Evolutionary conservation across 495 filamentous ascomycete species (phyloP).

Genomic region (Pseudevernia furfuracea): DNA sequence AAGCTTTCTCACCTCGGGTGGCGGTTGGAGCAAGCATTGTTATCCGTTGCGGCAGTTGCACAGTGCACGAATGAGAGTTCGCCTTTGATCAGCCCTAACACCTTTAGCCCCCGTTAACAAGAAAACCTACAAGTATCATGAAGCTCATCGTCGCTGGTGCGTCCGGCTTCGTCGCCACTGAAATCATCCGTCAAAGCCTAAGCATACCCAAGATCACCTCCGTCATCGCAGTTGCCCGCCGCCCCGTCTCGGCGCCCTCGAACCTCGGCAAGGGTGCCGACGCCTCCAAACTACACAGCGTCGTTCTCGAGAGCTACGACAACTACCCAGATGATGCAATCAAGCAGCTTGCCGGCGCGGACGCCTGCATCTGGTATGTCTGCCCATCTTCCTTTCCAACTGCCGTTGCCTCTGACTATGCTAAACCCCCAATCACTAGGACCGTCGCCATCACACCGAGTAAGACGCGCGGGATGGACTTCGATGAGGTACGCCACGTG

Average conservation of each 20-base stretch:
- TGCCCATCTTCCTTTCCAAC: not conserved
- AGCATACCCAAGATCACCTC: slow-evolving; percentile 32
- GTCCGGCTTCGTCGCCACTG: slow-evolving; percentile 41
- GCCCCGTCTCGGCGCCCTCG: slow-evolving; percentile 26
- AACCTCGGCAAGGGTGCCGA: slow-evolving; percentile 19
- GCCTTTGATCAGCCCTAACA: no score
- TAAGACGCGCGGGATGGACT: slow-evolving; percentile 31
- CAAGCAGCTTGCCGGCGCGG: slow-evolving; percentile 37
- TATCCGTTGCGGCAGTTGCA: no score
- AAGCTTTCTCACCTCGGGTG: no score
- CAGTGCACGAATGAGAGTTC: no score
- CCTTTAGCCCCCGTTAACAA: not conserved
- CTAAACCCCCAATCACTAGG: slow-evolving; percentile 25
- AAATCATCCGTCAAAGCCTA: slow-evolving; percentile 40
- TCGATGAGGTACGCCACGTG: slow-evolving; percentile 36
- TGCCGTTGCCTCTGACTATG: no score
- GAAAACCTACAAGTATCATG: no score
- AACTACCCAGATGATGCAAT: slow-evolving; percentile 38
- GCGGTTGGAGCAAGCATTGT: no score
- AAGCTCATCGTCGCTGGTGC: slow-evolving; percentile 47
- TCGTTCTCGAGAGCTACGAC: slow-evolving; percentile 35
- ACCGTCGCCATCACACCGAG: slow-evolving; percentile 39
- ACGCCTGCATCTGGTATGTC: slow-evolving; percentile 47
- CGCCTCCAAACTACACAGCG: slow-evolving; percentile 34
- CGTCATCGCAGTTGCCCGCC: slow-evolving; percentile 36